Base-by-base conservation (phyloP, 192 early-diverging fungal species). In the Geranomyces michiganensis region DNA sequence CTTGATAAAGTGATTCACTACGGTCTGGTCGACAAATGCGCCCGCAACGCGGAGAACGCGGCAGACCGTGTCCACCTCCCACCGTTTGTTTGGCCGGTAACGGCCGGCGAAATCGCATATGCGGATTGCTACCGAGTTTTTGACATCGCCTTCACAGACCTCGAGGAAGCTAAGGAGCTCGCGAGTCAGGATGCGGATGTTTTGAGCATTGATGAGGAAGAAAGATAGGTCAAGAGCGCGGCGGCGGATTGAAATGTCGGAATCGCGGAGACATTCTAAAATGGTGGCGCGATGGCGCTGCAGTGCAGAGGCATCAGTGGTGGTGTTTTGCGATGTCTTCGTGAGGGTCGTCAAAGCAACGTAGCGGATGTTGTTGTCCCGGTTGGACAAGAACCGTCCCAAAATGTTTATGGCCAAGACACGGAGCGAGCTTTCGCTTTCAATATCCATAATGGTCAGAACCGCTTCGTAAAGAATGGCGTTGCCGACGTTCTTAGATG, bases 391-490 rank as follows among this genome's bases (percentile, higher is more conserved):
- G 76, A 99, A 98, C 56, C 94, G 90, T 66, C 97, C 97, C 13
- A 99, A 88, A 81, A 98, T 95, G 70, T 99, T 99, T 74, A 99
- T 94, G 19, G 92, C 97, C 68, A 99, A 78, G 43, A 97, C 93
- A 41, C 96, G 89, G 68, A 99, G 82, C 21, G 94, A 92, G 56
- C 82, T 86, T 65, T 97, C 96, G 53, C 90, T 92, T 66, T 94
- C 92, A 62, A 95, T 94, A 22, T 93, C 92, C 92, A 99, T 93
- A 56, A 95, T 96, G 1, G 97, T 97, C 75, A 96, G 75, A 0
- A 97, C 96, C 44, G 95, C 93, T 75, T 99, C 97, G 78, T 99
- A 99, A 56, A 98, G 81, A 64, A 99, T 95, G 13, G 97, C 89
- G 71, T 96, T 98, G 26, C 96, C 97, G 41, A 96, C 96, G 78